Base-by-base conservation (phyloP, 257 asterid species). In the Solanum dulcamara region DNA sequence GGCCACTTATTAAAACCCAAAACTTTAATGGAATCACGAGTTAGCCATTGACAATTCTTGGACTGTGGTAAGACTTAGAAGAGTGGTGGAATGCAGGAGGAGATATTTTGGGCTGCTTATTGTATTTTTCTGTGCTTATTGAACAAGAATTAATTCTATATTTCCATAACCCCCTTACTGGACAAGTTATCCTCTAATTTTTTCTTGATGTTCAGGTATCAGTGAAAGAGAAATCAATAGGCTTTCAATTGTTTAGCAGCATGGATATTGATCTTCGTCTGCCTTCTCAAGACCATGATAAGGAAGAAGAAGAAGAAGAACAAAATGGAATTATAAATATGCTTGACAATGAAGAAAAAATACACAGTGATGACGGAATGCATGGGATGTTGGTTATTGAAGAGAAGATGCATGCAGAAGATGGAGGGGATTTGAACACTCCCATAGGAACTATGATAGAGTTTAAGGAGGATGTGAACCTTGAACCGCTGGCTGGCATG, bases 401-500 rank as follows among this genome's bases (percentile, higher is more conserved):
- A 86, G 97, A 92, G 24, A 91, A 89, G 85, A 57, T 91, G 74
- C 94, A 88, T 8, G 20, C 87, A 81, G 97, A 93, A 89, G 94
- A 90, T 84, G 94, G 89, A 64, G 97, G 92, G 75, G 93, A 87
- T 35, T 84, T 88, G 88, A 88, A 89, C 81, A 90, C 94, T 79
- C 92, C 97, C 44, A 80, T 91, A 32, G 84, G 80, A 26, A 92
- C 89, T 84, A 89, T 90, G 90, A 84, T 62, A 84, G 94, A 91
- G 83, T 90, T 92, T 81, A 94, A 93, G 81, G 98, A 96, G 82
- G 93, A 91, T 81, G 86, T 94, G 7, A 92, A 92, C 90, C 98
- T 96, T 51, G 99, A 96, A 92, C 99, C 99, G 68, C 98, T 96
- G 83, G 94, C 97, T 18, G 98, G 98, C 35, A 96, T 95, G 99